Percentiles rank a stretch among this genome's conserved stretches.
These are phyloP conservation scores for Volutella citrinella DNA, from an alignment of 2,329 filamentous ascomycete species.

Conservation along the genomic window DNA sequence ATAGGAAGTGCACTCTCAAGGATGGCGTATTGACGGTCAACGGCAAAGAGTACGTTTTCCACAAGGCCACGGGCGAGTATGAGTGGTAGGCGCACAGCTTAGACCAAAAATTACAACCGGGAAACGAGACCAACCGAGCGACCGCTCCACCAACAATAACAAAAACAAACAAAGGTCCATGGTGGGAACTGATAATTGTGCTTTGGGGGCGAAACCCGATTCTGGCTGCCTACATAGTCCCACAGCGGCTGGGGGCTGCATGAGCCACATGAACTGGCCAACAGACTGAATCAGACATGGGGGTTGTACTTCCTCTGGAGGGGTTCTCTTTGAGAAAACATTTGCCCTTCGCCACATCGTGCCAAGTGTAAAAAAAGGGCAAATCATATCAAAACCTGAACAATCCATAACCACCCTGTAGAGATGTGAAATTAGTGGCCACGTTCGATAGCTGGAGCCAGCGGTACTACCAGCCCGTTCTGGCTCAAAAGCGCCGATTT, in stretches of 20 bases:
- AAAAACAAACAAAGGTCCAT: too few relatives aligned
- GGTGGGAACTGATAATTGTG: too few relatives aligned
- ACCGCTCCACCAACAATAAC: too few relatives aligned
- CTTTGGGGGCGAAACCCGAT: too few relatives aligned
- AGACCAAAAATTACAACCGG: too few relatives aligned
- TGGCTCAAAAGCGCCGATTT: too few relatives aligned
- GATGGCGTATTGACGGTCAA: constrained; percentile 93
- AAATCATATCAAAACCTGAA: too few relatives aligned
- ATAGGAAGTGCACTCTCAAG: constrained; percentile 94
- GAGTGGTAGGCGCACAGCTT: constrained; percentile 84
- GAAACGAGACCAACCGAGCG: too few relatives aligned
- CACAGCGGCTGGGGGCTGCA: constrained; percentile 10
- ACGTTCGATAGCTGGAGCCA: too few relatives aligned
- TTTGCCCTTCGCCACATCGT: constrained; percentile 9
- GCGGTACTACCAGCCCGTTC: too few relatives aligned
- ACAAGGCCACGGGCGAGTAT: constrained; percentile 95
- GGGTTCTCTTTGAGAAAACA: constrained; percentile 7
- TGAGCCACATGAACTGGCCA: constrained; percentile 19
- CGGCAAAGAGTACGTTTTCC: constrained; percentile 95
- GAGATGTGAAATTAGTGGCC: too few relatives aligned
- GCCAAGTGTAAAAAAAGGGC: constrained; percentile 15
- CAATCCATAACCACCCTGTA: too few relatives aligned
- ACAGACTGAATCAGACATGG: constrained; percentile 20
- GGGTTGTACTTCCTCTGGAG: constrained; percentile 7
- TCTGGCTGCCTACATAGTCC: constrained; percentile 11